Conservation (phyloP, 2,329 filamentous ascomycete species). For the Aspergillus viridinutans region DNA sequence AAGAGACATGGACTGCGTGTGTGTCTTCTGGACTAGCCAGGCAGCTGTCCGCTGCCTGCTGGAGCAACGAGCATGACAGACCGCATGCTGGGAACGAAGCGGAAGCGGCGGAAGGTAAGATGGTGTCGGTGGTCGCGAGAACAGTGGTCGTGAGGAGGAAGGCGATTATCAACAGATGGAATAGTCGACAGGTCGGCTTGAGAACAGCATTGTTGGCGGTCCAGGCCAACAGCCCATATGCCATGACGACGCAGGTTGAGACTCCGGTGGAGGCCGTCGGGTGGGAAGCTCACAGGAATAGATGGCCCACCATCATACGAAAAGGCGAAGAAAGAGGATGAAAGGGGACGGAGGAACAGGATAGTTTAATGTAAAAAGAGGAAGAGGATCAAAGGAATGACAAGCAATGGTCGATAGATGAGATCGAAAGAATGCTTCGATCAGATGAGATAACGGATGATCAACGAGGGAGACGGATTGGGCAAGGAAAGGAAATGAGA, state of each 20-base stretch:
- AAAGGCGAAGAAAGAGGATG: neutral
- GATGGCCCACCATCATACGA: conserved; percentile 13
- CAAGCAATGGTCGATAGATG: neutral
- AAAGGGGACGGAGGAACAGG: neutral
- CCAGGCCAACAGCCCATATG: conserved; percentile 10
- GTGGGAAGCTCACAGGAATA: conserved; percentile 4
- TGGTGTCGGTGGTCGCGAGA: conserved; percentile 19
- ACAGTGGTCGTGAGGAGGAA: conserved; percentile 16
- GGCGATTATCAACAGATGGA: conserved; percentile 3
- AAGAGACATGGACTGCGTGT: conserved; percentile 56
- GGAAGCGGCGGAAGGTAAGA: conserved; percentile 36
- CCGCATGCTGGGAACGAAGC: conserved; percentile 60
- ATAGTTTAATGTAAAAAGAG: neutral
- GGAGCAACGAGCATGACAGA: conserved; percentile 55
- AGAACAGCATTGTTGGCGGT: conserved; percentile 3
- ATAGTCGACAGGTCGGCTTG: conserved; percentile 1
- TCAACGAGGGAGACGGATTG: neutral
- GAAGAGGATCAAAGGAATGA: neutral
- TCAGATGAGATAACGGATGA: neutral
- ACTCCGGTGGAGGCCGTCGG: conserved; percentile 14
- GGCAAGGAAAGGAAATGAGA: neutral
- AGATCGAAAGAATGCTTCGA: neutral
- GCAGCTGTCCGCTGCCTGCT: conserved; percentile 68
- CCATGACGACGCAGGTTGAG: conserved; percentile 8
- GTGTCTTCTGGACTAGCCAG: conserved; percentile 51